Base-by-base conservation (phyloP, 345 rosid species). In the Adansonia digitata region DNA sequence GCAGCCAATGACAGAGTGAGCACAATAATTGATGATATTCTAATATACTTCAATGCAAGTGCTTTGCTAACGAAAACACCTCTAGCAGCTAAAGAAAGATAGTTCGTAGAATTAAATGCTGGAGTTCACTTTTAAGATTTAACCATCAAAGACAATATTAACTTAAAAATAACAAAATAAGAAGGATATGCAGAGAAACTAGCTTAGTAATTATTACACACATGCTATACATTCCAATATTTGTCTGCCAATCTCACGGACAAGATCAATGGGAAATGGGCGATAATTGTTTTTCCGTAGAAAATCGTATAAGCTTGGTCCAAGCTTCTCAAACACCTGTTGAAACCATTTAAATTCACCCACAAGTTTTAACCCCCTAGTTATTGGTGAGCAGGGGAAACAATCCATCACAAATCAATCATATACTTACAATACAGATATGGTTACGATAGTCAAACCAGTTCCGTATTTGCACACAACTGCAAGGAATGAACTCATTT, bases 371-470 rank as follows among this genome's bases (percentile, higher is more conserved):
- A 89, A 81, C 97, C 93, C 93, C 77, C 88, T 83, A 79, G 78
- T 77, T 67, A 80, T 52, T 73, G 81, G 82, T 78, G 49, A 22
- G 77, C 66, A 69, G 76, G 72, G 74, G 75, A 65, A 77, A 26
- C 60, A 83, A 14, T 72, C 78, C 80, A 81, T 75, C 64, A 67
- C 88, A 82, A 65, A 85, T 80, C 79, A 81, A 91, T 81, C 84
- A 86, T 76, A 82, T 83, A 94, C 98, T 92, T 92, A 94, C 97
- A 88, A 92, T 94, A 94, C 98, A 94, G 74, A 94, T 85, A 94
- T 94, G 97, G 89, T 92, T 92, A 91, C 97, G 97, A 94, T 92
- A 91, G 97, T 94, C 97, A 94, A 94, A 94, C 97, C 98, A 94
- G 92, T 92, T 88, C 97, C 92, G 86, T 88, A 94, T 85, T 88